A percentile compares a stretch with the other conserved stretches of the same genome.
These are phyloP conservation scores for Macrophomina tecta DNA, from an alignment of 2,329 filamentous ascomycete genomes.

Conservation along the genomic window DNA sequence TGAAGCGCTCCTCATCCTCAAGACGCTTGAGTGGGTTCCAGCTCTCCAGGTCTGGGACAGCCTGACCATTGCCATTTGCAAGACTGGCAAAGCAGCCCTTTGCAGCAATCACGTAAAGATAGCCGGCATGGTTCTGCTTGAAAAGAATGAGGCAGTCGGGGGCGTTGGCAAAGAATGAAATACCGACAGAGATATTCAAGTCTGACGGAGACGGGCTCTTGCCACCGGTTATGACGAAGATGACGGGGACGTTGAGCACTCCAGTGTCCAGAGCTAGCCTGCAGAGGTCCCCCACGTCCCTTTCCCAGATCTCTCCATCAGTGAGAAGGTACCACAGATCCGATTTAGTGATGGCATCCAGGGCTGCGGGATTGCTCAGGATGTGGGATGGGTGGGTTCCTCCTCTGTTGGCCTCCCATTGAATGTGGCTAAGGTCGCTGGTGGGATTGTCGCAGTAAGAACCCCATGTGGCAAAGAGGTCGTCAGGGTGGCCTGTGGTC, in stretches of 20 bases:
- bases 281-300: constrained; percentile 35
- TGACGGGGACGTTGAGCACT: constrained; percentile 34
- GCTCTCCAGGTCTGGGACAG: constrained; percentile 32
- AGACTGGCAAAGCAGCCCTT: constrained; percentile 41
- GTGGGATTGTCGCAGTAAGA: constrained; percentile 33
- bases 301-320: constrained; percentile 38
- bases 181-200: constrained; percentile 42
- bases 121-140: constrained; percentile 36
- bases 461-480: constrained; percentile 36
- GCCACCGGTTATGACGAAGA: constrained; percentile 36
- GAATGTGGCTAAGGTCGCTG: not conserved
- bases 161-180: constrained; percentile 42
- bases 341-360: constrained; percentile 34
- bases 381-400: constrained; percentile 36
- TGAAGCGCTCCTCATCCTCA: constrained; percentile 32
- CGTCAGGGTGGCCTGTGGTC: constrained; percentile 13
- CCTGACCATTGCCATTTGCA: not conserved
- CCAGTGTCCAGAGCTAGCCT: constrained; percentile 32
- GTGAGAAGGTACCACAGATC: constrained; percentile 43
- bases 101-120: constrained; percentile 38
- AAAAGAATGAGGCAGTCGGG: constrained; percentile 41
- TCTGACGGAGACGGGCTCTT: constrained; percentile 32
- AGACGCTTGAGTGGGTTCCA: constrained; percentile 36
- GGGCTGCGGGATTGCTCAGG: constrained; percentile 31
- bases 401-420: constrained; percentile 32